phyloP scores from a whole-genome alignment of 2,329 filamentous ascomycete genomes.

The Lasiodiplodia gonubiensis region DNA sequence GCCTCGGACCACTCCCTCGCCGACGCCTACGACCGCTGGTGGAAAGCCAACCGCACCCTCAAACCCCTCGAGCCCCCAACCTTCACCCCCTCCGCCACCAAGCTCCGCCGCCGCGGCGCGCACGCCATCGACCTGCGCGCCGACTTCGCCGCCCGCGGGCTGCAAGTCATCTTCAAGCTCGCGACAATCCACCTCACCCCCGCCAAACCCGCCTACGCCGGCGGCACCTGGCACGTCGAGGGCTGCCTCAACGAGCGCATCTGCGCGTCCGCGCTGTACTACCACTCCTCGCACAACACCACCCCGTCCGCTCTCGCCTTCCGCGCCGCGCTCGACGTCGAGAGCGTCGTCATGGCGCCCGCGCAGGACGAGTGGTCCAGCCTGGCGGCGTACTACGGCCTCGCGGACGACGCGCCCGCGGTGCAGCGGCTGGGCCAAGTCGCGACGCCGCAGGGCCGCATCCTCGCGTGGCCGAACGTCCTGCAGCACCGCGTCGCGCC shows the following conservation, averaged over 20 bases:
- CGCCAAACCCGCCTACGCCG: constrained; percentile 59
- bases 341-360: neutral
- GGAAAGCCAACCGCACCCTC: neutral
- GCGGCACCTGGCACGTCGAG: constrained; percentile 62
- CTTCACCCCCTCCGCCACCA: neutral
- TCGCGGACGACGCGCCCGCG: constrained; percentile 42
- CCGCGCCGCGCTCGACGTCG: constrained; percentile 42
- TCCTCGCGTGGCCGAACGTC: neutral
- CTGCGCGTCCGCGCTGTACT: constrained; percentile 66
- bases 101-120: neutral
- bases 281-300: constrained; percentile 67
- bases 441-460: constrained; percentile 43
- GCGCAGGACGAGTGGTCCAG: constrained; percentile 40
- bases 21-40: neutral
- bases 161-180: constrained; percentile 70
- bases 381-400: constrained; percentile 43
- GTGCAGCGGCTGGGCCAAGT: constrained; percentile 59
- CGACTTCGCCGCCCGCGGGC: constrained; percentile 48
- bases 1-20: neutral
- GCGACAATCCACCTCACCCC: constrained; percentile 65
- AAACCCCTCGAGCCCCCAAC: neutral
- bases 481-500: neutral
- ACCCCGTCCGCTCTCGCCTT: constrained; percentile 59
- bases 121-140: constrained; percentile 32
- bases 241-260: constrained; percentile 66